Evolutionary conservation across 2,329 filamentous ascomycete genomes (phyloP).

Genomic region (Akanthomyces muscarius): DNA sequence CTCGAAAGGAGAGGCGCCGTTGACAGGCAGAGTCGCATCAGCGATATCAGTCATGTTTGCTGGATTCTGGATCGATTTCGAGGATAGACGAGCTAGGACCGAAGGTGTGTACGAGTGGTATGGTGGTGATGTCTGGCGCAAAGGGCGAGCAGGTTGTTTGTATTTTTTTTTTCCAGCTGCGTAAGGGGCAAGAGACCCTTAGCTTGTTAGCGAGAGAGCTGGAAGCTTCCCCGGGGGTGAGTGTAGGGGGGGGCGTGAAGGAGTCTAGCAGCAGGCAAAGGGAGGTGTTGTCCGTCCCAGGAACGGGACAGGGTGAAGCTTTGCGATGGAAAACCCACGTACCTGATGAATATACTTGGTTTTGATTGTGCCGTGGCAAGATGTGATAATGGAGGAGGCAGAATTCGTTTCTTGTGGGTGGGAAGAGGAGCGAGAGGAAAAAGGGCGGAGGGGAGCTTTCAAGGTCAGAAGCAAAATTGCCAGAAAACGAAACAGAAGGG

Average conservation of each 20-base stretch:
- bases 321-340: not conserved
- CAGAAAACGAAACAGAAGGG: slow-evolving; percentile 11
- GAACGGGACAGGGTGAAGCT: not conserved
- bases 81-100: not conserved
- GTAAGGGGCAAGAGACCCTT: slow-evolving; percentile 17
- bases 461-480: slow-evolving; percentile 14
- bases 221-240: slow-evolving; percentile 1
- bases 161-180: slow-evolving; percentile 12
- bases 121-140: slow-evolving; percentile 15
- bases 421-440: slow-evolving; percentile 2
- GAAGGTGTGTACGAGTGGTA: not conserved
- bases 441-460: slow-evolving; percentile 8
- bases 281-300: not conserved
- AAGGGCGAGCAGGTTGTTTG: not conserved
- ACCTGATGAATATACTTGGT: slow-evolving; percentile 7
- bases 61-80: slow-evolving; percentile 12
- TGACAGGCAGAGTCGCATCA: slow-evolving; percentile 37
- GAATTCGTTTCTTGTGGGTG: not conserved
- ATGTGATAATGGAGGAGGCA: slow-evolving; percentile 10
- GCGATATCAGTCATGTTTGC: slow-evolving; percentile 40
- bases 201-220: slow-evolving; percentile 14
- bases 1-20: slow-evolving; percentile 44
- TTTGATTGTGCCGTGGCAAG: not conserved
- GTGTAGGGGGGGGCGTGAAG: not conserved
- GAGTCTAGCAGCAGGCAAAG: not conserved